Conservation (phyloP, 2,329 filamentous ascomycete species). For the Pseudogymnoascus sp. region DNA sequence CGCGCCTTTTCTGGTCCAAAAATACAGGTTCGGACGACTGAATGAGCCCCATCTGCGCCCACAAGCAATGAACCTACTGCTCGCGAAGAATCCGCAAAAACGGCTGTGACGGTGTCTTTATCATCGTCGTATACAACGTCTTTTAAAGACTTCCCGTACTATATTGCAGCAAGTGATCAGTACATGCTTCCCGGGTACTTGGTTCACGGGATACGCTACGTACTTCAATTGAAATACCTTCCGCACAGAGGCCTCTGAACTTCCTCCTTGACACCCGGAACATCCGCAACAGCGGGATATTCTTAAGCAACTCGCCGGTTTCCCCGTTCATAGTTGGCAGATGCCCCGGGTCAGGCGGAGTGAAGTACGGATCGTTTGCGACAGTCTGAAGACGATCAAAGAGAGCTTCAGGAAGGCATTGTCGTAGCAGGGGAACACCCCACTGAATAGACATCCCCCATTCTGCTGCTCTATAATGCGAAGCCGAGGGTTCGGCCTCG, state of each 20-base stretch:
- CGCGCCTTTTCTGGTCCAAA: not conserved
- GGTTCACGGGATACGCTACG: not conserved
- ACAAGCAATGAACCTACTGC: conserved; percentile 26
- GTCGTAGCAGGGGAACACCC: conserved; percentile 10
- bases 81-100: conserved; percentile 26
- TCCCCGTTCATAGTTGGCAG: not conserved
- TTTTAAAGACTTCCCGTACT: conserved; percentile 29
- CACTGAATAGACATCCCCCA: conserved; percentile 16
- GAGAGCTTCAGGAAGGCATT: not conserved
- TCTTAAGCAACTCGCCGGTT: conserved; percentile 12
- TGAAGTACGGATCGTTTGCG: not conserved
- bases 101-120: conserved; percentile 22
- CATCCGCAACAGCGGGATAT: conserved; percentile 5
- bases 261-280: conserved; percentile 13
- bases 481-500: conserved; percentile 9
- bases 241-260: conserved; percentile 15
- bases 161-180: not conserved
- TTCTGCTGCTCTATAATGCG: conserved; percentile 12
- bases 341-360: not conserved
- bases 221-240: conserved; percentile 13
- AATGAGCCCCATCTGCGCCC: conserved; percentile 29
- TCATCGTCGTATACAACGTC: conserved; percentile 26
- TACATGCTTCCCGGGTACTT: not conserved
- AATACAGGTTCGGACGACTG: conserved; percentile 20
- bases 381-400: not conserved